A percentile compares a stretch with the other conserved stretches of the same genome.
These are phyloP conservation scores for Penicillium sp. DNA, from an alignment of 2,329 filamentous ascomycete species.

Conservation along the genomic window DNA sequence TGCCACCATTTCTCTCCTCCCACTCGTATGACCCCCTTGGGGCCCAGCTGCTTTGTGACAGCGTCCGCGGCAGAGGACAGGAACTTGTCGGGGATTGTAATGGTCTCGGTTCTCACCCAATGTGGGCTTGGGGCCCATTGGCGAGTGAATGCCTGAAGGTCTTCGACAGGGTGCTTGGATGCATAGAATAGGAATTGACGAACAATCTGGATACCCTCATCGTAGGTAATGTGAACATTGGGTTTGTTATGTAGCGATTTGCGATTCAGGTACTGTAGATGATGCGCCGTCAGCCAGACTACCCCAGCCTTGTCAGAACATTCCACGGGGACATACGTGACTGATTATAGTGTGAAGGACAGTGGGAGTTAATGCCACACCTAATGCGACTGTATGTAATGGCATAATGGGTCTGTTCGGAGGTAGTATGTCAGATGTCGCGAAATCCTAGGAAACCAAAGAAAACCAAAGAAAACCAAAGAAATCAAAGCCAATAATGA, in stretches of 20 bases:
- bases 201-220: conserved; percentile 84
- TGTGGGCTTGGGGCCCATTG: conserved; percentile 88
- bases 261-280: conserved; percentile 71
- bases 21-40: conserved; percentile 68
- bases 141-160: conserved; percentile 83
- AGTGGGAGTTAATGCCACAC: conserved; percentile 79
- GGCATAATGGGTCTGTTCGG: conserved; percentile 45
- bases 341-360: conserved; percentile 82
- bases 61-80: conserved; percentile 64
- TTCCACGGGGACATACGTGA: conserved; percentile 61
- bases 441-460: neutral
- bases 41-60: conserved; percentile 72
- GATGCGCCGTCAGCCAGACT: neutral
- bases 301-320: neutral
- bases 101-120: conserved; percentile 77
- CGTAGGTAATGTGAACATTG: conserved; percentile 87
- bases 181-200: conserved; percentile 81
- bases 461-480: neutral
- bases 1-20: conserved; percentile 88
- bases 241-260: conserved; percentile 73
- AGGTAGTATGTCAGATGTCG: neutral
- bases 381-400: conserved; percentile 77
- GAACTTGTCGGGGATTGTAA: conserved; percentile 62
- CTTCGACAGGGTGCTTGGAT: conserved; percentile 86
- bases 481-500: neutral